Conservation (phyloP, 2,329 filamentous ascomycete genomes). For the Capronia coronata region DNA sequence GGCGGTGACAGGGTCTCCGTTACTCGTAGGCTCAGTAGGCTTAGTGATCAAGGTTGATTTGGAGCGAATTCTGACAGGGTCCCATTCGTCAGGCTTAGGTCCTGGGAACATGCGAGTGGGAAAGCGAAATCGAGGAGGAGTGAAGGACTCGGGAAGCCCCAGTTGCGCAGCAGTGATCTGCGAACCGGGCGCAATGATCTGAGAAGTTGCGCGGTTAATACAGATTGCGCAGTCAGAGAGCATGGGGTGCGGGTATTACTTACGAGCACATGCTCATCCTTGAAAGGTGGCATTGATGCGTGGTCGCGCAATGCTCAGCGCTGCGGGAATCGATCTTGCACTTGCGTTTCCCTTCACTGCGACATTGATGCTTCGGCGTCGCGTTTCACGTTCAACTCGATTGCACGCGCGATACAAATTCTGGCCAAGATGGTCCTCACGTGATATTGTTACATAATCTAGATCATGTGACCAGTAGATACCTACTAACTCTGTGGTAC, state of each 20-base stretch:
- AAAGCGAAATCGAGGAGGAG: constrained; percentile 77
- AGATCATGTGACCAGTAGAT: no score
- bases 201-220: constrained; percentile 8
- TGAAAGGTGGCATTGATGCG: constrained; percentile 43
- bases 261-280: constrained; percentile 49
- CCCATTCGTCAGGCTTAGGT: constrained; percentile 69
- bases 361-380: constrained; percentile 2
- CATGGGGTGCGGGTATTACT: constrained; percentile 16
- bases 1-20: constrained; percentile 26
- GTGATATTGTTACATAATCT: not conserved
- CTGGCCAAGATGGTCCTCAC: constrained; percentile 1
- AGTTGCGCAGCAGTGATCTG: constrained; percentile 86
- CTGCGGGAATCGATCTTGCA: not conserved
- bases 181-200: constrained; percentile 61
- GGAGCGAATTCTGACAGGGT: constrained; percentile 72
- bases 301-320: constrained; percentile 4
- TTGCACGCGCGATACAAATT: not conserved
- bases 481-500: no score
- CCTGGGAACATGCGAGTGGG: constrained; percentile 87
- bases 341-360: not conserved
- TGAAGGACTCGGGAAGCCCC: constrained; percentile 82
- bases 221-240: constrained; percentile 1
- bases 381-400: not conserved
- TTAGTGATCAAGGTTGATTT: constrained; percentile 32
- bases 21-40: constrained; percentile 28